phyloP scores from a whole-genome alignment of 371 early-diverging fungal genomes.

The Apophysomyces trapeziformis region DNA sequence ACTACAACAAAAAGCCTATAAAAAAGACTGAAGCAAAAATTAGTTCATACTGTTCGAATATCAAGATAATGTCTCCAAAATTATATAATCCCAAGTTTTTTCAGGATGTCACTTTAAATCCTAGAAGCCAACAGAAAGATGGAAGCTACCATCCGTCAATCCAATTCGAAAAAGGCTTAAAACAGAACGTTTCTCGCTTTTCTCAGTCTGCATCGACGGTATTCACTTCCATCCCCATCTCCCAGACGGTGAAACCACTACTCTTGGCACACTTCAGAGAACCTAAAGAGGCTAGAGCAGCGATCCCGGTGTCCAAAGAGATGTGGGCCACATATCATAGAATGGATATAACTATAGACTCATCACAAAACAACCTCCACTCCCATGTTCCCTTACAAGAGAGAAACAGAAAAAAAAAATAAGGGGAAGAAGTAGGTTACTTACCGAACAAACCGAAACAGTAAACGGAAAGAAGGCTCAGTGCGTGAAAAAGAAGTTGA shows the following conservation, averaged over 20 bases:
- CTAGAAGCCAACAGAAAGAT: slow-evolving; percentile 48
- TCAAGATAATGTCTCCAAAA: not conserved
- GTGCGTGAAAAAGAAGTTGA: slow-evolving; percentile 13
- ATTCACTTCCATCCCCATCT: slow-evolving; percentile 30
- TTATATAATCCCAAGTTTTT: slow-evolving; percentile 14
- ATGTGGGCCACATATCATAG: slow-evolving; percentile 52
- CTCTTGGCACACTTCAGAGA: slow-evolving; percentile 29
- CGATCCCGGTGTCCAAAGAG: slow-evolving; percentile 19
- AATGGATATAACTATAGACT: slow-evolving; percentile 52
- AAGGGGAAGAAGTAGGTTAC: not conserved
- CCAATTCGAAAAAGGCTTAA: slow-evolving; percentile 7
- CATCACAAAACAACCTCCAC: slow-evolving; percentile 23
- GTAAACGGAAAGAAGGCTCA: slow-evolving; percentile 7
- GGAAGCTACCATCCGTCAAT: slow-evolving; percentile 12
- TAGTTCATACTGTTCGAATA: not conserved
- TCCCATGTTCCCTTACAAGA: not conserved
- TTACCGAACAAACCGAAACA: slow-evolving; percentile 10
- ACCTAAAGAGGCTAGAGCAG: slow-evolving; percentile 31
- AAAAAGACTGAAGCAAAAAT: not conserved
- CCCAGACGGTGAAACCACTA: slow-evolving; percentile 22
- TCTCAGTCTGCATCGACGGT: not conserved
- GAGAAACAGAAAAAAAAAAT: not conserved
- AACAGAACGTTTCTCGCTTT: slow-evolving; percentile 12
- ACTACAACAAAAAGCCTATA: slow-evolving; percentile 4
- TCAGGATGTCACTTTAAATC: slow-evolving; percentile 49